Evolutionary conservation across 2,329 filamentous ascomycete genomes (phyloP).

Genomic region (Microcera coccophila): DNA sequence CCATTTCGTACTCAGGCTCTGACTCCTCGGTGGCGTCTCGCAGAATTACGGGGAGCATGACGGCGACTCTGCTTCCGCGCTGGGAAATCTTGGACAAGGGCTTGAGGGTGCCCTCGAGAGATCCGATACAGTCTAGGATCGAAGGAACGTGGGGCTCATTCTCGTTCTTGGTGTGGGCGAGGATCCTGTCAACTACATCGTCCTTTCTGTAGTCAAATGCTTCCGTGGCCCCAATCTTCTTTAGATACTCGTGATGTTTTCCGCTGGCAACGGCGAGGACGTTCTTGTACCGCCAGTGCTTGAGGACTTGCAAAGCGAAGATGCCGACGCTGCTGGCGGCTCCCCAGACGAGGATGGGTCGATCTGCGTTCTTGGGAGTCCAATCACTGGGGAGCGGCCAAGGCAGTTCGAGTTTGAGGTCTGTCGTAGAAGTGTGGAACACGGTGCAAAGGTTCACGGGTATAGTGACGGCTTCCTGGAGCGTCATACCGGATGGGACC

Average conservation of each 20-base stretch:
- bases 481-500: conserved; percentile 39
- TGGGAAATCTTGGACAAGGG: conserved; percentile 50
- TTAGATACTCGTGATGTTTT: conserved; percentile 43
- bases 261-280: conserved; percentile 47
- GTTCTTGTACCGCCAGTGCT: conserved; percentile 49
- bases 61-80: conserved; percentile 48
- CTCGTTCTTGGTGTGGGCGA: conserved; percentile 15
- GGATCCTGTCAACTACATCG: conserved; percentile 35
- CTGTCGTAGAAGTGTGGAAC: conserved; percentile 48
- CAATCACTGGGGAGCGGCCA: conserved; percentile 49
- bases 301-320: conserved; percentile 47
- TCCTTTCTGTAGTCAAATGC: conserved; percentile 46
- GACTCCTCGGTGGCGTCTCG: conserved; percentile 46
- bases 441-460: conserved; percentile 58
- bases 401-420: conserved; percentile 50
- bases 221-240: conserved; percentile 40
- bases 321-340: conserved; percentile 50
- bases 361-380: conserved; percentile 31
- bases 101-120: conserved; percentile 41
- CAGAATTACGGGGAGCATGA: conserved; percentile 58
- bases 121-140: conserved; percentile 55
- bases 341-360: conserved; percentile 46
- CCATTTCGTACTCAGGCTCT: conserved; percentile 53
- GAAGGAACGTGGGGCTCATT: conserved; percentile 35
- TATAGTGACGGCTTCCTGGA: conserved; percentile 49